Evolutionary conservation across 2,329 filamentous ascomycete species (phyloP), one percentile per base, ranked within the genome.

Genomic region (Metarhizium rileyi): DNA sequence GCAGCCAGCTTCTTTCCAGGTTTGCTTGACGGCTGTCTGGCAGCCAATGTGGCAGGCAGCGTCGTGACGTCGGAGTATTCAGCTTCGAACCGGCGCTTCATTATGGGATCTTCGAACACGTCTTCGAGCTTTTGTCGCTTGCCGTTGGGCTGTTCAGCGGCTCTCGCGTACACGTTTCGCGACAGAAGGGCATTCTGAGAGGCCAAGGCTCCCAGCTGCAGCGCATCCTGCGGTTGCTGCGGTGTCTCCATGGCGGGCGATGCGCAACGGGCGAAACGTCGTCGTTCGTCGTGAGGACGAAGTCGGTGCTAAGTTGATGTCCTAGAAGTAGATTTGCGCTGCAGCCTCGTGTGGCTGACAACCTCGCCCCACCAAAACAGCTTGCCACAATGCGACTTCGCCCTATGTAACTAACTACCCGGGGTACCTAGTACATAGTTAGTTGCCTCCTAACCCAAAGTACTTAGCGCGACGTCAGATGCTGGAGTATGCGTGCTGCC

Each of bases 11-110:
- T 52, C 55, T 62, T 68, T 23, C 59, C 59, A 2, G 59, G 54
- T 46, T 66, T 57, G 35, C 61, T 65, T 8, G 60, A 79, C 14
- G 86, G 84, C 66, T 90, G 85, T 64, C 90, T 93, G 22, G 87
- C 84, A 33, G 87, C 87, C 20, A 96, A 76, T 1, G 80, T 80
- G 22, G 84, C 80, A 5, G 90, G 90, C 3, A 96, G 76, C 54
- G 86, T 84, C 63, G 82, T 80, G 22, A 93, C 84, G 61, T 83
- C 74, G 58, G 83, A 78, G 67, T 95, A 96, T 70, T 96, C 90
- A 61, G 73, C 74, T 48, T 76, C 75, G 62, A 87, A 81, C 44
- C 84, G 79, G 48, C 59, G 61, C 57, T 68, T 66, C 55, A 66
- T 55, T 48, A 62, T 54, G 46, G 63, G 57, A 44, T 67, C 66